Evolutionary conservation across 202 grass and related monocot species (phyloP).

Genomic region (Alloteropsis angusta): DNA sequence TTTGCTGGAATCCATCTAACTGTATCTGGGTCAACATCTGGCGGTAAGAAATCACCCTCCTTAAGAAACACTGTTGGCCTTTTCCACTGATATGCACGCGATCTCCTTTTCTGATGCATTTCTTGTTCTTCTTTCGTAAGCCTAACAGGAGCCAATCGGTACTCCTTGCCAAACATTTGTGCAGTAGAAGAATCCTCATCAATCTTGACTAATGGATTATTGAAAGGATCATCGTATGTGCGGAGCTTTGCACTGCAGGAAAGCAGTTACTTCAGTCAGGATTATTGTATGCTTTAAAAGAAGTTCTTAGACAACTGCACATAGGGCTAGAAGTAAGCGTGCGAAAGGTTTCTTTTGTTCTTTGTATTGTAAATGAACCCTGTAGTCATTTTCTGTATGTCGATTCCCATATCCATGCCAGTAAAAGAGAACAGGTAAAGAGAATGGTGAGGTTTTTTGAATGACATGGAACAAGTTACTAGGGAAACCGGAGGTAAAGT

Average conservation of each 20-base stretch:
- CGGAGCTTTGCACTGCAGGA: slow-evolving; percentile 58
- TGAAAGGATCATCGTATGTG: slow-evolving; percentile 74
- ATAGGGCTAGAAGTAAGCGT: neutral
- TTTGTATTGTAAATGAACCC: neutral
- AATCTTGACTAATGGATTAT: slow-evolving; percentile 79
- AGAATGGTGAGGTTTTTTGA: slow-evolving; percentile 3
- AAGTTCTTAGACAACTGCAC: neutral
- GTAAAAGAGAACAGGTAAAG: neutral
- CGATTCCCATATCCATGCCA: neutral
- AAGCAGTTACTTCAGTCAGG: slow-evolving; percentile 25
- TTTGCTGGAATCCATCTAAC: slow-evolving; percentile 86
- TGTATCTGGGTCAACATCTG: slow-evolving; percentile 77
- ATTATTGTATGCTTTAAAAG: neutral
- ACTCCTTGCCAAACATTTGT: slow-evolving; percentile 94
- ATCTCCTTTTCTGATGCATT: slow-evolving; percentile 84
- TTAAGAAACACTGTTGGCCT: slow-evolving; percentile 89
- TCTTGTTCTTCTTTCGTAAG: slow-evolving; percentile 75
- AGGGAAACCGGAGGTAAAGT: neutral
- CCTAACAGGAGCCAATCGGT: slow-evolving; percentile 58
- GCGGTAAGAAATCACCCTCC: slow-evolving; percentile 81
- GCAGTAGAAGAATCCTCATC: slow-evolving; percentile 56
- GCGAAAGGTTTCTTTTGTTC: neutral
- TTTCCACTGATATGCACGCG: slow-evolving; percentile 78
- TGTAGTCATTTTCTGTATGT: neutral
- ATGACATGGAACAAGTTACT: slow-evolving; percentile 10